Evolutionary conservation across 495 filamentous ascomycete genomes (phyloP).

Genomic region (Podospora pseudopauciseta): DNA sequence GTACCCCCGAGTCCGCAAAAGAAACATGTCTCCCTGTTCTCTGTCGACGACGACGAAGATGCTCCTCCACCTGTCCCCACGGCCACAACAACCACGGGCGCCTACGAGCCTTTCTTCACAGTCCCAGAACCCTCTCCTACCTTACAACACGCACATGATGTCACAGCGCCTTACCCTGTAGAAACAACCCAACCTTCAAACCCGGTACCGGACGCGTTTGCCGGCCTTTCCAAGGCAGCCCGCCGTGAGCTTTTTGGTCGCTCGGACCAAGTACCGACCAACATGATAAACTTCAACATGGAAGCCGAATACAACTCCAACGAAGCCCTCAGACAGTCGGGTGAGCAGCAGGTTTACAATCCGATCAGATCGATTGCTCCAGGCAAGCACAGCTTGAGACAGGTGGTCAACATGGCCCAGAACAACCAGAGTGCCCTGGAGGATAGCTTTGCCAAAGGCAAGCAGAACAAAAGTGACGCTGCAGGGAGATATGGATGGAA

Average conservation of each 20-base stretch:
- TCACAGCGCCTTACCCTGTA: conserved; percentile 35
- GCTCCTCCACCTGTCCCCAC: neutral
- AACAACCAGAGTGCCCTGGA: conserved; percentile 80
- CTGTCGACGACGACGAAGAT: conserved; percentile 36
- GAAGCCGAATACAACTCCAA: conserved; percentile 82
- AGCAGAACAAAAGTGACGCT: conserved; percentile 71
- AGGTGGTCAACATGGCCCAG: conserved; percentile 76
- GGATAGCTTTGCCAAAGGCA: conserved; percentile 77
- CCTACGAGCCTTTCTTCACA: conserved; percentile 44
- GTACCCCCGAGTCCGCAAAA: conserved; percentile 28
- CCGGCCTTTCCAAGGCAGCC: conserved; percentile 69
- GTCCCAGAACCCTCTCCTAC: neutral
- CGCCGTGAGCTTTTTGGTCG: conserved; percentile 82
- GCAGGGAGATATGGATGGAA: conserved; percentile 77
- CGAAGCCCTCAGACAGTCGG: conserved; percentile 64
- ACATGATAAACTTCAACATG: conserved; percentile 67
- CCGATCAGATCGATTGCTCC: conserved; percentile 80
- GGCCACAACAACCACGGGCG: conserved; percentile 20
- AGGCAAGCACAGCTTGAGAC: conserved; percentile 82
- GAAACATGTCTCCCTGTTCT: conserved; percentile 46
- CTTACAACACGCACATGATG: conserved; percentile 5
- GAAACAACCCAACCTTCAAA: conserved; percentile 17
- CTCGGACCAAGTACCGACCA: conserved; percentile 30
- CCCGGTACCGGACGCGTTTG: conserved; percentile 49
- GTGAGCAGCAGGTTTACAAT: conserved; percentile 66